Evolutionary conservation across 768 basidiomycete species (phyloP), one percentile per base, ranked within the genome.

Genomic region (Agaricus sinodeliciosus): DNA sequence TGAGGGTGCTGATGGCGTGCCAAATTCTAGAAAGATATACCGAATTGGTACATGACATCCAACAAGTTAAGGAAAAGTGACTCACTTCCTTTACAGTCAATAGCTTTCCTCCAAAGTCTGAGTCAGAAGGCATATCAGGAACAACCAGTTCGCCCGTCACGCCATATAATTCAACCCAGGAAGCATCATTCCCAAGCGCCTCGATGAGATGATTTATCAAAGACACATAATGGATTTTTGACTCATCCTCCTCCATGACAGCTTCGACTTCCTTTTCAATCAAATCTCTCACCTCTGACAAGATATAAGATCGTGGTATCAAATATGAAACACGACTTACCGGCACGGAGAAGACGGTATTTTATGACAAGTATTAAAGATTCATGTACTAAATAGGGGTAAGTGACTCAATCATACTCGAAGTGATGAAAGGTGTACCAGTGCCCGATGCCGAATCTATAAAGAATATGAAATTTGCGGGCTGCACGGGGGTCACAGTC

Each of bases 301-400:
- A 9, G 19, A 22, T 9, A 22, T 43, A 16, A 36, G 36, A 36
- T 11, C 3, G 3, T 28, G 16, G 16, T 41, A 18, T 16, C 43
- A 16, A 16, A 53, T 27, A 4, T 9, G 13, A 43, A 16, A 48
- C 44, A 11, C 9, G 34, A 47, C 64, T 42, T 55, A 91, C 93
- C 93, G 75, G 94, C 90, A 16, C 84, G 82, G 22, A 95, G 68
- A 71, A 84, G 82, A 35, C 89, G 81, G 67, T 93, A 96, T 46
- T 71, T 76, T 54, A 96, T 84, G 19, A 75, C 68, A 28, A 95
- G 69, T 22, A 66, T 72, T 39, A 90, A 67, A 0, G 82, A 71
- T 52, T 88, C 85, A 44, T 76, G 71, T 16, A 82, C 89, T 89
- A 60, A 19, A 48, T 49, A 28, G 46, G n/a, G 48, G 54, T 62